These are phyloP conservation scores for Diaporthe humulicola DNA, from an alignment of 2,329 filamentous ascomycete genomes.

Conservation along the genomic window DNA sequence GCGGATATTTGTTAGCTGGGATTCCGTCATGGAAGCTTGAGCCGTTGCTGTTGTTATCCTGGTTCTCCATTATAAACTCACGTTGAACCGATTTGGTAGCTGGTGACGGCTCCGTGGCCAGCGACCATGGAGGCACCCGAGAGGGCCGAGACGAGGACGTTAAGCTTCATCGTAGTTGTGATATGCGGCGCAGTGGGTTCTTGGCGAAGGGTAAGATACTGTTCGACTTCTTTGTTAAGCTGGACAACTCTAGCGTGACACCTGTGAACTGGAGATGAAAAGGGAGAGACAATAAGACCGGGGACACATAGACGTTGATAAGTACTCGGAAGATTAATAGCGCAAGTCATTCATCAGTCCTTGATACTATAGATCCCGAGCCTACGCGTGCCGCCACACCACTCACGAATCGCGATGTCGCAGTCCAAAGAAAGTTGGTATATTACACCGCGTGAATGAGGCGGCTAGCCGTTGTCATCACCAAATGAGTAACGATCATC, in stretches of 20 bases:
- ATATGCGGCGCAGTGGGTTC: neutral
- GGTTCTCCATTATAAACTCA: neutral
- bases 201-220: fast-evolving
- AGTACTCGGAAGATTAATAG: neutral
- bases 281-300: neutral
- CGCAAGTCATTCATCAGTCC: neutral
- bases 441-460: neutral
- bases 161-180: conserved; percentile 39
- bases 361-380: neutral
- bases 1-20: neutral
- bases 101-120: conserved; percentile 57
- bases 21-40: too few relatives aligned
- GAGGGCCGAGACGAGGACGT: conserved; percentile 35
- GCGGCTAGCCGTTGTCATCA: neutral
- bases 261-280: neutral
- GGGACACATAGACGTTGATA: neutral
- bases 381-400: neutral
- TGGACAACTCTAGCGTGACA: neutral
- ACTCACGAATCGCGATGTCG: neutral
- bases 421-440: neutral
- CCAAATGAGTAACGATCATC: neutral
- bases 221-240: neutral
- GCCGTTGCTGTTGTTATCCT: neutral
- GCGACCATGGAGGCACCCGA: conserved; percentile 47
- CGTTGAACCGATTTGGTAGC: conserved; percentile 60